Percentiles rank a stretch among this genome's conserved stretches.
These are phyloP conservation scores for Spencermartinsiella europaea DNA, from an alignment of 805 yeast genomes.

Conservation along the genomic window DNA sequence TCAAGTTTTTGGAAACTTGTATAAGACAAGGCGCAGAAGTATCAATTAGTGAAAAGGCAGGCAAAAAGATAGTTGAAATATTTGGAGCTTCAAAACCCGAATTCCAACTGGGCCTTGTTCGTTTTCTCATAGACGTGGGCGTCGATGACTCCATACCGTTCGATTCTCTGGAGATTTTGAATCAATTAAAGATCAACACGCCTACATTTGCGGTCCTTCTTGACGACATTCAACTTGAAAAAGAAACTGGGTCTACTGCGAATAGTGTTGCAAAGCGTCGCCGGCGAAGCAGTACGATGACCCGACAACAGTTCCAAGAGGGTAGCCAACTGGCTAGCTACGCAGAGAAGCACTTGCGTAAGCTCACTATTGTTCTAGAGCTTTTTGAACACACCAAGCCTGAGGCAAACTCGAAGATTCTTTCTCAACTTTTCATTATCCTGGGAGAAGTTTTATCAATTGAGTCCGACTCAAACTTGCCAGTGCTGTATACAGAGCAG, in stretches of 20 bases:
- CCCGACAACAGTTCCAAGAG: slow-evolving; percentile 49
- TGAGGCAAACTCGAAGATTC: slow-evolving; percentile 23
- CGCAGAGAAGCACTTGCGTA: slow-evolving; percentile 75
- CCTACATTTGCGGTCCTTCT: slow-evolving; percentile 56
- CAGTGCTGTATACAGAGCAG: slow-evolving; percentile 88
- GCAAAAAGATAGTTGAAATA: slow-evolving; percentile 47
- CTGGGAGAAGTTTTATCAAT: slow-evolving; percentile 47
- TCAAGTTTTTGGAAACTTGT: slow-evolving; percentile 54
- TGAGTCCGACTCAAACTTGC: slow-evolving; percentile 86
- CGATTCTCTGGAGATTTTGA: slow-evolving; percentile 45
- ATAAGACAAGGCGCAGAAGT: slow-evolving; percentile 36
- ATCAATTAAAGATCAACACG: slow-evolving; percentile 52
- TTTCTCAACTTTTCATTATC: slow-evolving; percentile 33
- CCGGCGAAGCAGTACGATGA: slow-evolving; percentile 67
- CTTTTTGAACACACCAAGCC: slow-evolving; percentile 52
- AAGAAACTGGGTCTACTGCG: slow-evolving; percentile 33
- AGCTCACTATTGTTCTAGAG: slow-evolving; percentile 74
- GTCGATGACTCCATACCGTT: slow-evolving; percentile 36
- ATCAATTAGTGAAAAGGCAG: slow-evolving; percentile 40
- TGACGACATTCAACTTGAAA: slow-evolving; percentile 52
- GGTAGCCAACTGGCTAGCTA: slow-evolving; percentile 61
- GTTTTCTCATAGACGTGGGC: slow-evolving; percentile 54
- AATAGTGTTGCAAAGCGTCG: slow-evolving; percentile 59
- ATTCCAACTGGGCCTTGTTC: slow-evolving; percentile 51
- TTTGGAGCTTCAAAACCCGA: slow-evolving; percentile 56